These are phyloP conservation scores for Diospyros lotus DNA, from an alignment of 148 eudicot species.

Conservation along the genomic window DNA sequence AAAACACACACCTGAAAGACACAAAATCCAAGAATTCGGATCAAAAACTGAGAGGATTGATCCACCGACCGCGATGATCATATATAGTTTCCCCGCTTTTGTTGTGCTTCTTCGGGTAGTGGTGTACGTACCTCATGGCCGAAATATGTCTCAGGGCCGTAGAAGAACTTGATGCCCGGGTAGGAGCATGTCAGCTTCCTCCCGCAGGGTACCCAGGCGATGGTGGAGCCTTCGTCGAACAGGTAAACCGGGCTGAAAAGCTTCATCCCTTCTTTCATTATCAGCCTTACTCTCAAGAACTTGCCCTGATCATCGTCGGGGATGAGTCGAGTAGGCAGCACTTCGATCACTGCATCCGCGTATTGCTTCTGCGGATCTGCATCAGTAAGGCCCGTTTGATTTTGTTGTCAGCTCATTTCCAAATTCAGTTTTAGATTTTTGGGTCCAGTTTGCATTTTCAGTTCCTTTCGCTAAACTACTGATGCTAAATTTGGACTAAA, in stretches of 20 bases:
- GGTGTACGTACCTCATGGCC: constrained; percentile 50
- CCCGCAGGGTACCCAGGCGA: constrained; percentile 95
- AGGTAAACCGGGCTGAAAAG: constrained; percentile 88
- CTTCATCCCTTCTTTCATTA: constrained; percentile 90
- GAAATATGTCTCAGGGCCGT: constrained; percentile 84
- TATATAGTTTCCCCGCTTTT: too few relatives aligned
- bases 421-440: too few relatives aligned
- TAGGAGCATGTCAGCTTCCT: constrained; percentile 94
- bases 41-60: too few relatives aligned
- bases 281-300: constrained; percentile 83
- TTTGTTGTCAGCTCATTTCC: too few relatives aligned
- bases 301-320: constrained; percentile 95
- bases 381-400: not conserved
- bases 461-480: too few relatives aligned
- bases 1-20: constrained; percentile 67
- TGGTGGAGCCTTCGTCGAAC: constrained; percentile 95
- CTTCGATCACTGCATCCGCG: constrained; percentile 96
- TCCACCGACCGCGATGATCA: too few relatives aligned
- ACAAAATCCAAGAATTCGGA: too few relatives aligned
- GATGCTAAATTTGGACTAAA: too few relatives aligned
- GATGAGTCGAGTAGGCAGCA: constrained; percentile 84
- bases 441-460: too few relatives aligned
- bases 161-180: constrained; percentile 92
- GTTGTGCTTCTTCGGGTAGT: too few relatives aligned
- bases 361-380: constrained; percentile 95